Percentiles rank a stretch among this genome's conserved stretches.
Conservation (phyloP, 108 stramenopile species). For the Skeletonema costatum region DNA sequence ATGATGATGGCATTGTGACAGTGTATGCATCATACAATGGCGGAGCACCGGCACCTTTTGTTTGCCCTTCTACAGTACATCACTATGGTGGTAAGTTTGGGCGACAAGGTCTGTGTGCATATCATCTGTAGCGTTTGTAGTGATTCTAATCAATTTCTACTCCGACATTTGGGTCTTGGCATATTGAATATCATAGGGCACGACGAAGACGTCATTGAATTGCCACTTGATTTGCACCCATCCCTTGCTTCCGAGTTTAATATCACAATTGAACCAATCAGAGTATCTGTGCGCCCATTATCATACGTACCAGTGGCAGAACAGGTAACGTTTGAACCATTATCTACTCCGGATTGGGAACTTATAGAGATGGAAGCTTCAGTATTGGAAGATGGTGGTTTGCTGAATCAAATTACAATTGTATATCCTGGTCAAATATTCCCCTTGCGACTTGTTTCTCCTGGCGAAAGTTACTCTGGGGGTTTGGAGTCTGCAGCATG, state of each 20-base stretch:
- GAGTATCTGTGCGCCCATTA: conserved; percentile 54
- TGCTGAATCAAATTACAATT: conserved; percentile 72
- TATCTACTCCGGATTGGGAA: conserved; percentile 74
- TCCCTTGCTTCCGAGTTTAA: conserved; percentile 35
- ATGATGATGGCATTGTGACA: conserved; percentile 12
- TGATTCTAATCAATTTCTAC: neutral
- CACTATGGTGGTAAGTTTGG: conserved; percentile 10
- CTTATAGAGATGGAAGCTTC: conserved; percentile 70
- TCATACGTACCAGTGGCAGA: conserved; percentile 37
- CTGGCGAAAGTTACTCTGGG: conserved; percentile 5
- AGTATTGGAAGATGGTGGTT: conserved; percentile 61
- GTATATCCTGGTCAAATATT: conserved; percentile 65
- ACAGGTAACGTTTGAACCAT: conserved; percentile 64
- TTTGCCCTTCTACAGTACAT: neutral
- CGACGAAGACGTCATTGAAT: conserved; percentile 31
- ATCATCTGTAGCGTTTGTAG: neutral
- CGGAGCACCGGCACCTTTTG: conserved; percentile 39
- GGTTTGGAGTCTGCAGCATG: conserved; percentile 35
- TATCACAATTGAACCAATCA: conserved; percentile 8
- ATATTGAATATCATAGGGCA: neutral
- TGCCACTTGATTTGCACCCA: conserved; percentile 43
- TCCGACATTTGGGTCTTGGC: conserved; percentile 4
- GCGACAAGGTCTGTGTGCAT: neutral
- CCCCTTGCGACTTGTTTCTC: conserved; percentile 34
- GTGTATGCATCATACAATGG: conserved; percentile 77